phyloP scores from a whole-genome alignment of 208 protist genomes.

The Wallacemonas collosoma region DNA sequence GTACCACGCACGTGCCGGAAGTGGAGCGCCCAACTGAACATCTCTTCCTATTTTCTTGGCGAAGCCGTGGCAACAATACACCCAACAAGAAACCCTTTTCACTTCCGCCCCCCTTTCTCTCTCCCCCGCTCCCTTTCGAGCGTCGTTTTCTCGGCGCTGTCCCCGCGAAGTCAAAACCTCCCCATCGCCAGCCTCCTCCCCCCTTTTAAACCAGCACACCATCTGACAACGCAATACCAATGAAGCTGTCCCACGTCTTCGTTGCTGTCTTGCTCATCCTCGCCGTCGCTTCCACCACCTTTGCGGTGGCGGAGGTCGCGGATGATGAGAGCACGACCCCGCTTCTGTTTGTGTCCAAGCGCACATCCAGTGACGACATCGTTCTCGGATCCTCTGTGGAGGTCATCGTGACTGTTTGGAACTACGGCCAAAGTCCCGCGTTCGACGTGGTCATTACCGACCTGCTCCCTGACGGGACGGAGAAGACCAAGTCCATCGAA shows the following conservation, averaged over 20 bases:
- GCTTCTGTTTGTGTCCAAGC: conserved; percentile 83
- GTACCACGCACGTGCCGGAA: too few relatives aligned
- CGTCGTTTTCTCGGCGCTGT: too few relatives aligned
- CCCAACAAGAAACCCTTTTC: too few relatives aligned
- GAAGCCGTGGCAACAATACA: too few relatives aligned
- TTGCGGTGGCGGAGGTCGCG: conserved; percentile 12
- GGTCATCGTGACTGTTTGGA: conserved; percentile 72
- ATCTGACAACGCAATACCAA: not conserved
- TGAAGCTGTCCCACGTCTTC: conserved; percentile 14
- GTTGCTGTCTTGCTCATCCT: conserved; percentile 19
- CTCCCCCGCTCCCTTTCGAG: too few relatives aligned
- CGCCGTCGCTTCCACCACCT: not conserved
- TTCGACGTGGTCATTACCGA: conserved; percentile 74
- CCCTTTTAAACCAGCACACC: too few relatives aligned
- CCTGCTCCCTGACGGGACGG: conserved; percentile 50
- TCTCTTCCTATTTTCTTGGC: too few relatives aligned
- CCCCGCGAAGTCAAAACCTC: too few relatives aligned
- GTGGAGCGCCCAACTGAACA: too few relatives aligned
- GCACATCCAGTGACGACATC: conserved; percentile 69
- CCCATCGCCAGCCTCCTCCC: too few relatives aligned
- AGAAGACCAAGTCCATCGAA: conserved; percentile 50
- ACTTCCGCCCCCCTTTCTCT: too few relatives aligned
- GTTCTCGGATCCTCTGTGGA: conserved; percentile 75
- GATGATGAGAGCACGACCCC: conserved; percentile 39
- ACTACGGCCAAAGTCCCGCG: conserved; percentile 80